Evolutionary conservation across 352 stramenopile genomes (phyloP).

Genomic region (Phytopythium sindhum): DNA sequence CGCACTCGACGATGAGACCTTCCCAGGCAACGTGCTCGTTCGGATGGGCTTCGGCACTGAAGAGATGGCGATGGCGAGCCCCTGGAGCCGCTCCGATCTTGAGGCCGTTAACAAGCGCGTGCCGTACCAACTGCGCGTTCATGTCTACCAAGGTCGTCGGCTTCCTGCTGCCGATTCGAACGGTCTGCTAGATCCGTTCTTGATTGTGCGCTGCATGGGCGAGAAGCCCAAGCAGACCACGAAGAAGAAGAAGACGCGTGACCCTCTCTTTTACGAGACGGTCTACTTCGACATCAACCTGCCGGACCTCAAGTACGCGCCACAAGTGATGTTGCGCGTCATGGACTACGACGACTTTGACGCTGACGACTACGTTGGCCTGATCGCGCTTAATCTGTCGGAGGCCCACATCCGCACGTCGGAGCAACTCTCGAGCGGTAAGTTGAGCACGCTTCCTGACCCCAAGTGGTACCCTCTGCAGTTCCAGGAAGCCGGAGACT

Average conservation of each 20-base stretch:
- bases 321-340: constrained; percentile 73
- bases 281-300: constrained; percentile 86
- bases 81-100: constrained; percentile 50
- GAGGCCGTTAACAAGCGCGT: constrained; percentile 72
- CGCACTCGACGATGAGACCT: constrained; percentile 68
- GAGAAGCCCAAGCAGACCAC: constrained; percentile 73
- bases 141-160: constrained; percentile 80
- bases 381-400: constrained; percentile 58
- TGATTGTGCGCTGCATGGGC: constrained; percentile 77
- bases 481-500: constrained; percentile 73
- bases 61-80: constrained; percentile 54
- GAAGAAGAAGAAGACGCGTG: constrained; percentile 73
- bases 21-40: constrained; percentile 82
- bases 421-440: constrained; percentile 43
- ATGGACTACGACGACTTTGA: constrained; percentile 84
- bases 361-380: constrained; percentile 62
- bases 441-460: constrained; percentile 43
- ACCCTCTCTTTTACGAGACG: constrained; percentile 88
- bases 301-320: constrained; percentile 68
- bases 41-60: constrained; percentile 72
- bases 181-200: constrained; percentile 79
- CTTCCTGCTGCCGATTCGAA: constrained; percentile 83
- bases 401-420: constrained; percentile 70
- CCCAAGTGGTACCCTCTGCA: constrained; percentile 76
- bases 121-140: constrained; percentile 80